Base-by-base conservation (phyloP, 179 eudicot species). In the Silene vulgaris region DNA sequence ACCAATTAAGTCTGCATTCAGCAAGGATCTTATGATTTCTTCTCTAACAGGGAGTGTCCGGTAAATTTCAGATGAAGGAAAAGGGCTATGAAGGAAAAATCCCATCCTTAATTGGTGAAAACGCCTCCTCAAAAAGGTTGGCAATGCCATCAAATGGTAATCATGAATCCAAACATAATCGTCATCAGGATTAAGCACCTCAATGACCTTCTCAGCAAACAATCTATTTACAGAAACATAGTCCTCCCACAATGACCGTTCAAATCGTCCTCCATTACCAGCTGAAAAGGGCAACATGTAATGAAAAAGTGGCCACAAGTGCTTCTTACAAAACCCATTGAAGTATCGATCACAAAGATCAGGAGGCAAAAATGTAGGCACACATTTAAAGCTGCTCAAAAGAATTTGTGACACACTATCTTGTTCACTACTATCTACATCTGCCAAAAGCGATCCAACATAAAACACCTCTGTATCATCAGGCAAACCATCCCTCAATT, bases 151-250 rank as follows among this genome's bases (percentile, higher is more conserved):
- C 87, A 92, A 82, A 77, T 90, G 96, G 72, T 90, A 92, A 78
- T 92, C 96, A 76, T 92, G 97, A 81, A 92, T 90, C 97, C 97
- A 92, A 35, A 90, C 89, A 78, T 79, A 92, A 81, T 91, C 97
- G 29, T 89, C 96, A 6, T 92, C 97, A 4, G 97, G 97, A 72
- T 89, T 89, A 71, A 93, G 81, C 71, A 93, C 95, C 84, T 93
- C 97, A 72, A 86, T 89, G 23, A 93, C 94, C 77, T 84, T 90
- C 79, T 89, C 91, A 0, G 96, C 84, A 79, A 87, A 93, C 72
- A 85, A 29, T 76, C 91, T 88, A 84, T 91, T 93, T 48, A 86
- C 97, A 2, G 88, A 78, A 59, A 93, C 97, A 80, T 93, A 93
- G 29, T 93, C 97, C 80, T 93, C 97, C 97, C 97, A 93, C 82